Evolutionary conservation across 2,329 filamentous ascomycete species (phyloP).

Genomic region (Pyrenophora seminiperda): DNA sequence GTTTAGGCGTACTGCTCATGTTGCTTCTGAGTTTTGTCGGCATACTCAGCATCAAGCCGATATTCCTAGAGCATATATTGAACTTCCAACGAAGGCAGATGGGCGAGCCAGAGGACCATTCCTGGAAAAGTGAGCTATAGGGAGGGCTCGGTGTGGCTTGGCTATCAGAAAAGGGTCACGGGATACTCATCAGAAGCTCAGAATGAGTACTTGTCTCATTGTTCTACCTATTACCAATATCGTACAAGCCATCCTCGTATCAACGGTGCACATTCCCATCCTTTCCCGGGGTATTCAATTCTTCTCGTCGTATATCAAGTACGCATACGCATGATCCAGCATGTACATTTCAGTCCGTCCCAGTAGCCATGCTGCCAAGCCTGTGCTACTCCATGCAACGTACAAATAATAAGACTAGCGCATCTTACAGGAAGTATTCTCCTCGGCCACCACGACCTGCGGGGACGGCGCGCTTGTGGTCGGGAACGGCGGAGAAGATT

Average conservation of each 20-base stretch:
- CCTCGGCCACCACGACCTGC: conserved; percentile 60
- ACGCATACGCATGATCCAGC: conserved; percentile 15
- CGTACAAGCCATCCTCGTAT: neutral
- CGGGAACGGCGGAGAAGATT: conserved; percentile 88
- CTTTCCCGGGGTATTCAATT: conserved; percentile 28
- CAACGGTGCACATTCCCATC: neutral
- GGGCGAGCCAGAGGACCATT: conserved; percentile 21
- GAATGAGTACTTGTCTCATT: no score
- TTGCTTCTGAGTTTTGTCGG: conserved; percentile 24
- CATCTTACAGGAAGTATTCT: conserved; percentile 57
- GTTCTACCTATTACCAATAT: neutral
- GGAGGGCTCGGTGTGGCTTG: neutral
- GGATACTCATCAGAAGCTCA: no score
- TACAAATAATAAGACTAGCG: neutral
- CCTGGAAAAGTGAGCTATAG: conserved; percentile 17
- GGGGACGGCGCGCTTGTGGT: conserved; percentile 80
- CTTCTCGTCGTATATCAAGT: conserved; percentile 16
- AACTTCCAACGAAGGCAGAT: conserved; percentile 34
- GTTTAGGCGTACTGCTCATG: conserved; percentile 29
- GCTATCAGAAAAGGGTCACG: no score
- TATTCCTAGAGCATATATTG: conserved; percentile 28
- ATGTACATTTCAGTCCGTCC: conserved; percentile 8
- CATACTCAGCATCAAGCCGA: conserved; percentile 22
- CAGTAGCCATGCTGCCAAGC: no score
- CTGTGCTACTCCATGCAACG: neutral